These are phyloP conservation scores for Venturiaceae sp. DNA, from an alignment of 2,329 filamentous ascomycete species.

Conservation along the genomic window DNA sequence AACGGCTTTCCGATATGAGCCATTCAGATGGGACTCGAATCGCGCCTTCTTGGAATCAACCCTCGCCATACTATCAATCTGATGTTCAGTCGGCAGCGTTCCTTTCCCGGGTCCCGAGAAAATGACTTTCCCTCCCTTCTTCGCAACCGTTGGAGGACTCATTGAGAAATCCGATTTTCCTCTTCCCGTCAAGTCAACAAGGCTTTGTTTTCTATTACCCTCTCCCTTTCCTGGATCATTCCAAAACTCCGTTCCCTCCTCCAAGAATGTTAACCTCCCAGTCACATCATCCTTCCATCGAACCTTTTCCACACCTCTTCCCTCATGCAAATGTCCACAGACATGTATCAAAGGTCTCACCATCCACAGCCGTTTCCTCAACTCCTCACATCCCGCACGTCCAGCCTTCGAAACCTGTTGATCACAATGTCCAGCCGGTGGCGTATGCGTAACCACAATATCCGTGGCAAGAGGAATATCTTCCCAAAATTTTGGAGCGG, in stretches of 20 bases:
- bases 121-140: not conserved
- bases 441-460: conserved; percentile 72
- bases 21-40: not conserved
- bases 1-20: conserved; percentile 17
- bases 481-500: conserved; percentile 45
- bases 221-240: conserved; percentile 44
- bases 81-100: not conserved
- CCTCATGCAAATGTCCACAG: conserved; percentile 78
- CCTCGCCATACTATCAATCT: not conserved
- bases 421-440: conserved; percentile 63
- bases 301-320: conserved; percentile 58
- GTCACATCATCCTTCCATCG: conserved; percentile 37
- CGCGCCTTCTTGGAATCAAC: not conserved
- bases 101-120: not conserved
- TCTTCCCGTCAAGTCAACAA: conserved; percentile 47
- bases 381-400: conserved; percentile 53
- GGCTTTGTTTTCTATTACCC: conserved; percentile 49
- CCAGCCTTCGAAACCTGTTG: conserved; percentile 52
- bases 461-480: conserved; percentile 62
- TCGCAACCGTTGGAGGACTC: not conserved
- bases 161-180: too few relatives aligned
- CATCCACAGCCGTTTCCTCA: conserved; percentile 64
- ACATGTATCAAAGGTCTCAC: conserved; percentile 68
- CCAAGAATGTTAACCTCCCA: conserved; percentile 25
- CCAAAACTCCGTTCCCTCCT: conserved; percentile 41